Base-by-base conservation (phyloP, 805 yeast genomes). In the Wickerhamiella vanderwaltii region DNA sequence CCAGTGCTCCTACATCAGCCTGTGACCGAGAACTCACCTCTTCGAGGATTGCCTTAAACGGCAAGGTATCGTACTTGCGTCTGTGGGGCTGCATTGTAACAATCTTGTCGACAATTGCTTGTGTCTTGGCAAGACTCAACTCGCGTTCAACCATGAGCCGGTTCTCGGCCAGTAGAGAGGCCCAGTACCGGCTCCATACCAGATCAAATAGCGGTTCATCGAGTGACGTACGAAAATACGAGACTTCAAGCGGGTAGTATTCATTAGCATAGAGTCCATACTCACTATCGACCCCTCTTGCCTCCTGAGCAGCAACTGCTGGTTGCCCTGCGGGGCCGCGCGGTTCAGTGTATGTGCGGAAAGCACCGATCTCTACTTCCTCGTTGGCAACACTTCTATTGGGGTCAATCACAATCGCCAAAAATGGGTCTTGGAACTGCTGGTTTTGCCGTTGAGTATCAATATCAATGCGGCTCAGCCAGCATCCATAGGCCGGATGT, bases 371-470 rank as follows among this genome's bases (percentile, higher is more conserved):
- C 35, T 91, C 98, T 36, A 88, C 97, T 59, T 85, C 85, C 45
- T 95, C 96, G 59, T 85, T 82, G 17, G 67, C 60, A 33, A 85
- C 95, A 5, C 95, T 85, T 61, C 88, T 96, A 53, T 87, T 84
- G 33, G 98, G 98, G 60, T 91, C 98, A 46, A 91, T 78, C 29
- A 91, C 98, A 24, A 91, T 96, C 1, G 98, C 98, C 39, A 91
- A 96, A 0, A 96, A 94, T 54, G 97, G 73, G 50, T 79, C 81
- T 60, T 88, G 88, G 62, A 91, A 75, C 64, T 82, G 95, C 61
- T 91, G 98, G 59, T 91, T 91, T 33, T 95, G 85, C 58, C 84
- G 93, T 57, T 88, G 97, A 0, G 97, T 88, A 34, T 82, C 77
- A 25, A 91, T 94, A 60, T 88, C 97, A 29, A 88, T 85, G 3